Evolutionary conservation across 371 early-diverging fungal species (phyloP), one percentile per base, ranked within the genome.

Genomic region (Zychaea mexicana): DNA sequence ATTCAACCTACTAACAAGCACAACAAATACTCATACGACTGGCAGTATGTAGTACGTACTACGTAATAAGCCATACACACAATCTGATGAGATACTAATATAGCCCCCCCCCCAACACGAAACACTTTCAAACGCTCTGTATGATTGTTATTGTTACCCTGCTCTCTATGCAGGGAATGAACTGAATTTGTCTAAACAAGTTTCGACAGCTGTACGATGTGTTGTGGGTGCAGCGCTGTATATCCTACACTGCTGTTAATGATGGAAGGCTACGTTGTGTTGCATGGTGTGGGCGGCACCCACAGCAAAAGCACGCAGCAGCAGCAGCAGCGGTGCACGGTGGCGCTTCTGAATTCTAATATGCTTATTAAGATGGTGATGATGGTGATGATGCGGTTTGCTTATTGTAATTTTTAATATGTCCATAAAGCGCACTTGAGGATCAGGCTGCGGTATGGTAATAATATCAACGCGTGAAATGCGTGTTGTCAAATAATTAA

Each of bases 401-500:
- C 15, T 42, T 42, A 42, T 42, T 13, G n/a, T 15, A 15, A 42
- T 42, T 54, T 54, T 54, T 54, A 54, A 54, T 54, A 54, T 54
- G 10, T 0, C 55, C 55, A 54, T 30, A 54, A 54, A 19, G 8
- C 17, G 19, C 12, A 21, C 24, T 54, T 33, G 28, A n/a, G 33
- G 31, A 54, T 54, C 31, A 54, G 31, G 55, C 19, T 22, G 24
- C 13, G 31, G 9, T n/a, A n/a, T 49, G 49, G 13, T 30, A 31
- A 19, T 10, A 31, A 54, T 54, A 54, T 54, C 3, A 54, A n/a
- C 31, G 42, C 42, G 42, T 33, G 55, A 27, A 54, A 31, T 30
- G 31, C 55, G 32, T 3, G n/a, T 54, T 30, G 21, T 19, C n/a
- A 15, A 54, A 54, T 36, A 36, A 10, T 10, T 36, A 36, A 10